Base-by-base conservation (phyloP, 2,329 filamentous ascomycete genomes). In the Alternaria hordeiaustralica region DNA sequence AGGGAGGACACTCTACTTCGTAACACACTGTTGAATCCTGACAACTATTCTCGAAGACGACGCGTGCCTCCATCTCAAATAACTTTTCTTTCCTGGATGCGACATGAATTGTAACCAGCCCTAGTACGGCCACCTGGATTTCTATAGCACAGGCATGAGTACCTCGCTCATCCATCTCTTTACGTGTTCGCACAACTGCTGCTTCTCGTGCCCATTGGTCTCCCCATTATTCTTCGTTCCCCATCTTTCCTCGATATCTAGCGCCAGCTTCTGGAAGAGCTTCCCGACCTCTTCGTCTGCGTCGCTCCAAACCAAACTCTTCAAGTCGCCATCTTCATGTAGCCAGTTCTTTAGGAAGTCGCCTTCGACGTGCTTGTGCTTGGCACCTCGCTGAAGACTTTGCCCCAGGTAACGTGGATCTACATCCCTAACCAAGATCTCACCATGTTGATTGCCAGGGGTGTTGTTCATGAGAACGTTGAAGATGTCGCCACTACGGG, bases 331-430 rank as follows among this genome's bases (percentile, higher is more conserved):
- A 15, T 70, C 69, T 18, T 67, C 64, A 12, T 65, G 63, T 9
- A 83, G 55, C 43, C 79, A 77, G 10, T 77, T 57, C 12, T 65
- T 65, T 6, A 84, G 57, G 5, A 81, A 45, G 67, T 84, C 82
- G 1, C 82, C 83, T 63, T 84, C 79, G 6, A 85, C 71, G 61
- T 82, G 79, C 60, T 73, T 77, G 30, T 79, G 73, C 11, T 64
- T 71, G 15, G 69, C 47, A 10, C 58, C 65, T 45, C 55, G 69
- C 2, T 36, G 59, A 9, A 51, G 55, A 7, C 70, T 69, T 9
- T 60, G 59, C 18, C 71, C 58, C 33, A 69, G 63, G 11, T 64
- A 53, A 18, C 67, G 64, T 7, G 79, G 77, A 67, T 77, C 74
- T 1, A 73, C 66, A n/a, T 71, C 73, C 12, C 71, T 60, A 10